Evolutionary conservation across 495 filamentous ascomycete species (phyloP), one percentile per base, ranked within the genome.

Genomic region (Lasiosphaeria ovina): DNA sequence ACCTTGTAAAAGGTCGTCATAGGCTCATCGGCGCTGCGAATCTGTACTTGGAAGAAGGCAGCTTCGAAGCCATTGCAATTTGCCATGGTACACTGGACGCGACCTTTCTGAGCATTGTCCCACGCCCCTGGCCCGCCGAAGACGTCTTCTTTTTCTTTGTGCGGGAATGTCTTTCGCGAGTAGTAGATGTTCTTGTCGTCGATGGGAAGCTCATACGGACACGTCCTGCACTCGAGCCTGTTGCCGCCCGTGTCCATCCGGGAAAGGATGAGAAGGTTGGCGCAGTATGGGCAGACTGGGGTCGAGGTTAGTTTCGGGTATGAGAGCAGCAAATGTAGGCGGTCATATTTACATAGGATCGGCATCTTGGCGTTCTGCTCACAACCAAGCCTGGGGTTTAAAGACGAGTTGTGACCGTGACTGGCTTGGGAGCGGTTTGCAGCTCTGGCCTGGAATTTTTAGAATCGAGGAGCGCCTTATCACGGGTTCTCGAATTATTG

Each of bases 1-100:
- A 93, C 91, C 89, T 90, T 92, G 72, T 88, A 93, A 75, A 98
- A 98, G 45, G 83, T 90, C 51, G 94, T 98, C 92, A 96, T 97
- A 55, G 94, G 94, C 81, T 98, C 94, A 77, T 98, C 94, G 45
- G 95, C 94, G 78, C 91, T 96, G 59, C 94, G 87, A 77, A 97
- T 98, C 83, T 98, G 94, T 66, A 97, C 86, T 83, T 93, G 89
- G 77, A 92, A 95, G 82, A 91, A 97, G 60, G 90, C 95, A 40
- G 95, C 94, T 76, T 89, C 83, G 52, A 81, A 76, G 35, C 89
- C 88, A 60, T 86, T 80, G 77, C 94, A 98, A 48, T 80, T 76
- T 42, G 89, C 85, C 51, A 82, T 82, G 10, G 87, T 81, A 72
- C 94, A 98, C 81, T 91, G 89, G 44, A 89, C 85, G 80, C 74